Base-by-base conservation (phyloP, 2,329 filamentous ascomycete genomes). In the Pestalotiopsis sp. region DNA sequence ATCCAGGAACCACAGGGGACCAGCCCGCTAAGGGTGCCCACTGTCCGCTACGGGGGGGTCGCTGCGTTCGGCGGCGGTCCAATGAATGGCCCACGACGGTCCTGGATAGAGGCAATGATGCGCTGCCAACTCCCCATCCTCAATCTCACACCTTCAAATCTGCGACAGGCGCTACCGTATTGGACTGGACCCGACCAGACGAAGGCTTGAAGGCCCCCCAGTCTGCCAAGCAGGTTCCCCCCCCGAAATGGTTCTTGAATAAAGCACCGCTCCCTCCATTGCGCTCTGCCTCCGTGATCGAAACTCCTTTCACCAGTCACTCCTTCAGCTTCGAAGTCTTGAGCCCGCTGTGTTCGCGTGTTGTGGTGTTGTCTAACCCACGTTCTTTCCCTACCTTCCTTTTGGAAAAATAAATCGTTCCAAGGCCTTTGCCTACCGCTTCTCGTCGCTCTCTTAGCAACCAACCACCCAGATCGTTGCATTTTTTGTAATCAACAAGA, bases 291-390 rank as follows among this genome's bases (percentile, higher is more conserved):
- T 26, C 22, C 40, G 52, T n/a, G 24, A 26, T 1, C 24, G 39
- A n/a, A 35, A 7, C 30, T 65, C 35, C 11, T 66, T 38, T 67
- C 35, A 30, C 2, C 58, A 62, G 61, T 65, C 30, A 63, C 56
- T 65, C 60, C 48, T 65, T 67, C 56, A 66, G 40, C 44, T 38
- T 56, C 56, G 48, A 44, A 68, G 62, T 70, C 67, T 66, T 58
- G 38, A 26, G 58, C 40, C 61, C 39, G 20, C 39, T 38, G n/a
- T 44, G 30, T 39, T 65, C 63, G 55, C 30, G 17, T 14, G 26
- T 48, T 39, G 63, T 61, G 57, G 44, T 52, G 44, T 52, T 52
- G 17, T 52, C 20, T 52, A n/a, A 52, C 44, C 44, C 44, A 52
- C n/a, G 44, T 52, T 48, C 26, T 55, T 68, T 68, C 63, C 57